phyloP scores from a whole-genome alignment of 768 basidiomycete species.

The Agaricus sinodeliciosus region DNA sequence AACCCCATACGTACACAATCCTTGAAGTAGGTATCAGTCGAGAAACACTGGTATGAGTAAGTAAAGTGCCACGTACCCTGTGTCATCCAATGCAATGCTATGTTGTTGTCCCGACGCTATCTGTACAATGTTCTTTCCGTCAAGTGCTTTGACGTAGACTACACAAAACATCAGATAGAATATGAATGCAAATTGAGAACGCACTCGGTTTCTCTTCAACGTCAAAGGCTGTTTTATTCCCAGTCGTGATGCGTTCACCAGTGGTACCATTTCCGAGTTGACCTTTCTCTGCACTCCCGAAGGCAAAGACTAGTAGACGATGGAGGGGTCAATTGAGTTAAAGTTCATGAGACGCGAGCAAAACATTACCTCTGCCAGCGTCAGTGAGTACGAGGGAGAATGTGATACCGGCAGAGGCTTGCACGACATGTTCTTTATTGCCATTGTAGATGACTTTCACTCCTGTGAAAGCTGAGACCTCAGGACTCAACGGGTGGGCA shows the following conservation, averaged over 20 bases:
- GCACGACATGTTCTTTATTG: slow-evolving; percentile 57
- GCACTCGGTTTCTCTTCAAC: slow-evolving; percentile 59
- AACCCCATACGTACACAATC: slow-evolving; percentile 80
- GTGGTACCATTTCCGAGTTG: slow-evolving; percentile 91
- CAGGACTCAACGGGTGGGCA: slow-evolving; percentile 59
- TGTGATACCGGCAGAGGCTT: slow-evolving; percentile 75
- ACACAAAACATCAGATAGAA: neutral
- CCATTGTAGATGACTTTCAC: slow-evolving; percentile 52
- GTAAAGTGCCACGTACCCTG: slow-evolving; percentile 50
- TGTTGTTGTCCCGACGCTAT: slow-evolving; percentile 89
- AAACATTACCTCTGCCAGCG: slow-evolving; percentile 62
- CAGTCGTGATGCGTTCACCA: slow-evolving; percentile 84
- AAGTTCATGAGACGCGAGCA: neutral
- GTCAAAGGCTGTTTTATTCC: slow-evolving; percentile 81
- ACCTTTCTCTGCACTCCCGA: slow-evolving; percentile 89
- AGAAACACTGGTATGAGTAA: neutral
- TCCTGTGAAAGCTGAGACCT: slow-evolving; percentile 59
- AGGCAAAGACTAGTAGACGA: slow-evolving; percentile 60
- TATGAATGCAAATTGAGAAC: neutral
- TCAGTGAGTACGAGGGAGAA: slow-evolving; percentile 83
- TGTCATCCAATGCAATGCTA: slow-evolving; percentile 69
- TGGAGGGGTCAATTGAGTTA: slow-evolving; percentile 2
- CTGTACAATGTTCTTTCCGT: slow-evolving; percentile 70
- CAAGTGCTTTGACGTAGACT: slow-evolving; percentile 74
- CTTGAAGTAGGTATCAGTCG: slow-evolving; percentile 27